Conservation (phyloP, 73 alveolate species). For the Tetrahymena thermophila region DNA sequence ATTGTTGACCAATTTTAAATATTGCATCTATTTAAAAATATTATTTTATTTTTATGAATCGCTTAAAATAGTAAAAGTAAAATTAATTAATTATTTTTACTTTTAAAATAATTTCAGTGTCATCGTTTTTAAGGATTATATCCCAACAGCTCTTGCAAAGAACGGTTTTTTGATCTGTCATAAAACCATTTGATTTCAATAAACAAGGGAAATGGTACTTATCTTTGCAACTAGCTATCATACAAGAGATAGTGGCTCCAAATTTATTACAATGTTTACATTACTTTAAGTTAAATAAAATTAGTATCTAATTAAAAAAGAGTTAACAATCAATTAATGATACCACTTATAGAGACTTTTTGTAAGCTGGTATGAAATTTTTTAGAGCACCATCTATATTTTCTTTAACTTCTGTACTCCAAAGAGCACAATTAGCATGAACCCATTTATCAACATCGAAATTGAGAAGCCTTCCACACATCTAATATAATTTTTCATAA, state of each 20-base stretch:
- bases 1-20: neutral
- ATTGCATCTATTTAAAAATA: neutral
- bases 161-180: constrained; percentile 5
- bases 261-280: constrained; percentile 23
- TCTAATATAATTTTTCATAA: neutral
- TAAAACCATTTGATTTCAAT: constrained; percentile 12
- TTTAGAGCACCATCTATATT: neutral
- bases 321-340: neutral
- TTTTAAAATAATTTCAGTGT: neutral
- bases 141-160: neutral
- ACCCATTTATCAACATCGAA: constrained; percentile 38
- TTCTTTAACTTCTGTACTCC: constrained; percentile 35
- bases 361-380: neutral
- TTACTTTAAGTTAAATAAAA: neutral
- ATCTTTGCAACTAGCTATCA: constrained; percentile 16
- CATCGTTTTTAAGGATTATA: neutral
- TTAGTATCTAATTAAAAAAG: neutral
- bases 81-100: no score
- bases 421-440: constrained; percentile 35
- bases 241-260: constrained; percentile 24
- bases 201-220: constrained; percentile 35
- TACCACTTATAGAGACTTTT: neutral
- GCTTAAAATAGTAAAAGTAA: no score
- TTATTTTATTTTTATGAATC: no score
- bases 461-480: constrained; percentile 36